phyloP scores from a whole-genome alignment of 805 yeast species.

The Cyberlindnera bimundalis region DNA sequence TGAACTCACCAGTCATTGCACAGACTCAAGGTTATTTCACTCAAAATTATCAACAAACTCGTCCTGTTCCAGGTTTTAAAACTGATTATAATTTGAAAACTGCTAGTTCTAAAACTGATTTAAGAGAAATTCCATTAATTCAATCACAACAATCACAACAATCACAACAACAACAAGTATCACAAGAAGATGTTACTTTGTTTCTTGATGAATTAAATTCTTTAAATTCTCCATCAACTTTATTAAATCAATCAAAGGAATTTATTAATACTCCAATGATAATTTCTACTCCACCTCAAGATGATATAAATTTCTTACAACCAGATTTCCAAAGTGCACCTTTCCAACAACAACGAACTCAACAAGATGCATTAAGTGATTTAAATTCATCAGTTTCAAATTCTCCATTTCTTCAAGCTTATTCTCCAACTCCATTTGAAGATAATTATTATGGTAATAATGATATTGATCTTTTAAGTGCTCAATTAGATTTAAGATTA shows the following conservation, averaged over 20 bases:
- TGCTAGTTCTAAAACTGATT: conserved; percentile 17
- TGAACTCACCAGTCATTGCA: conserved; percentile 12
- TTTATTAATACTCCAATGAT: conserved; percentile 18
- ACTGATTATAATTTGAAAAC: conserved; percentile 16
- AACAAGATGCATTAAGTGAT: conserved; percentile 19
- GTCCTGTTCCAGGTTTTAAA: conserved; percentile 21
- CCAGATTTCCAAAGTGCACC: conserved; percentile 17
- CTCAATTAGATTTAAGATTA: conserved; percentile 12
- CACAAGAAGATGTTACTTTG: conserved; percentile 13
- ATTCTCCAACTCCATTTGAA: conserved; percentile 19
- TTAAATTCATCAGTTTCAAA: conserved; percentile 23
- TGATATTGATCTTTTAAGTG: conserved; percentile 12
- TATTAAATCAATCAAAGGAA: too few species aligned
- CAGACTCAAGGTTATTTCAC: conserved; percentile 2
- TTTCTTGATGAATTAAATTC: conserved; percentile 20
- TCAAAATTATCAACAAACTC: conserved; percentile 5
- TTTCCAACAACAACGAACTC: conserved; percentile 18
- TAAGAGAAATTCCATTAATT: conserved; percentile 2
- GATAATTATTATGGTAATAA: conserved; percentile 14
- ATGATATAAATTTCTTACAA: conserved; percentile 12
- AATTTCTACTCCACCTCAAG: conserved; percentile 20
- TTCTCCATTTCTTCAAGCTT: conserved; percentile 24
- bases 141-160: conserved; percentile 4
- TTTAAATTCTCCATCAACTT: conserved; percentile 15
- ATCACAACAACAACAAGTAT: conserved; percentile 1